Evolutionary conservation across 2,329 filamentous ascomycete species (phyloP).

Genomic region (Myotisia sp.): DNA sequence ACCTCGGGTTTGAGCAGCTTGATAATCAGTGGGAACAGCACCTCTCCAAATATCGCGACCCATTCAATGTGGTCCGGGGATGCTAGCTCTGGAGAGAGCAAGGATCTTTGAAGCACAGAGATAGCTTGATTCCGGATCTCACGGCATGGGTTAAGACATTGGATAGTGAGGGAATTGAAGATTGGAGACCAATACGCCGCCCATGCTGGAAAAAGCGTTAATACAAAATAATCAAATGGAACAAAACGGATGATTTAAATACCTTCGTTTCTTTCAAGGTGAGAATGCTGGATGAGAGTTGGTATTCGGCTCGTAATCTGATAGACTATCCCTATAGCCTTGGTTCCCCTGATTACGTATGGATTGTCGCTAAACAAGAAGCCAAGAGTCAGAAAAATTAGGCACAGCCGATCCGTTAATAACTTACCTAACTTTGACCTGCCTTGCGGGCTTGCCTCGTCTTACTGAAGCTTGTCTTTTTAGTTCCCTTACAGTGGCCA

Average conservation of each 20-base stretch:
- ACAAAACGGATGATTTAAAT: constrained; percentile 9
- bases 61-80: constrained; percentile 78
- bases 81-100: constrained; percentile 72
- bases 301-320: constrained; percentile 70
- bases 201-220: constrained; percentile 52
- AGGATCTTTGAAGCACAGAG: constrained; percentile 65
- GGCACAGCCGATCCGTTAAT: background rate
- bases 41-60: constrained; percentile 88
- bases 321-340: constrained; percentile 69
- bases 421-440: constrained; percentile 41
- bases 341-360: constrained; percentile 60
- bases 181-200: constrained; percentile 95
- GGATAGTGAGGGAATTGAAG: constrained; percentile 71
- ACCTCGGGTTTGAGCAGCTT: constrained; percentile 86
- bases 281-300: constrained; percentile 77
- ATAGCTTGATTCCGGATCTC: constrained; percentile 86
- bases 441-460: constrained; percentile 40
- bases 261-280: constrained; percentile 77
- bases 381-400: background rate
- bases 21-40: constrained; percentile 80
- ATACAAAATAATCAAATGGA: constrained; percentile 9
- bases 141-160: constrained; percentile 88
- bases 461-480: constrained; percentile 44
- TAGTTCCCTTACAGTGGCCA: constrained; percentile 57
- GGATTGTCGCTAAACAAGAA: constrained; percentile 48